These are phyloP conservation scores for Mycena albidolilacea DNA, from an alignment of 768 basidiomycete genomes.

Conservation along the genomic window DNA sequence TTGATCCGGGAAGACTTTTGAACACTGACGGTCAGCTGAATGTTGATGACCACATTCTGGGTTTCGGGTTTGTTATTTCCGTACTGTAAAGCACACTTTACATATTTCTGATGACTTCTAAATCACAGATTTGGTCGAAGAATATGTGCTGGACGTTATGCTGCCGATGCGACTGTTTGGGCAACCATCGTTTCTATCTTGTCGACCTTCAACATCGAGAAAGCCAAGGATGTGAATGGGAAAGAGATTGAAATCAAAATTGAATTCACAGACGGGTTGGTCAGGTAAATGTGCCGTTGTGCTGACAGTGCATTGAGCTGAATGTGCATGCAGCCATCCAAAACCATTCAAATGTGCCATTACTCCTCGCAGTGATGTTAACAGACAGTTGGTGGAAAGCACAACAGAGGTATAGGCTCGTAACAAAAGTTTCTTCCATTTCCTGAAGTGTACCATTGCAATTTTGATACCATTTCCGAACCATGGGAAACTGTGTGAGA, in stretches of 20 bases:
- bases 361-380: constrained; percentile 1
- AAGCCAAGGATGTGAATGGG: constrained; percentile 58
- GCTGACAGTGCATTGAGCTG: neutral
- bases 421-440: too few species aligned
- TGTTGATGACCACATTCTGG: neutral
- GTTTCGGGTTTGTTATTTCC: neutral
- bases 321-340: neutral
- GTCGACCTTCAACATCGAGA: constrained; percentile 8
- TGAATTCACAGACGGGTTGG: neutral
- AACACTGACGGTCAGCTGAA: constrained; percentile 30
- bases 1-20: constrained; percentile 47
- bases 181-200: constrained; percentile 15
- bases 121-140: constrained; percentile 20
- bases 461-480: neutral
- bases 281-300: neutral
- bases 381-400: neutral
- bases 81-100: neutral
- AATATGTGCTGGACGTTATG: constrained; percentile 5
- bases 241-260: constrained; percentile 56
- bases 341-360: constrained; percentile 8
- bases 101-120: neutral
- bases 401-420: neutral
- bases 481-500: neutral
- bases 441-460: neutral
- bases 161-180: constrained; percentile 19